Conservation (phyloP, 176 grass and related monocot genomes). For the Musa acuminata region DNA sequence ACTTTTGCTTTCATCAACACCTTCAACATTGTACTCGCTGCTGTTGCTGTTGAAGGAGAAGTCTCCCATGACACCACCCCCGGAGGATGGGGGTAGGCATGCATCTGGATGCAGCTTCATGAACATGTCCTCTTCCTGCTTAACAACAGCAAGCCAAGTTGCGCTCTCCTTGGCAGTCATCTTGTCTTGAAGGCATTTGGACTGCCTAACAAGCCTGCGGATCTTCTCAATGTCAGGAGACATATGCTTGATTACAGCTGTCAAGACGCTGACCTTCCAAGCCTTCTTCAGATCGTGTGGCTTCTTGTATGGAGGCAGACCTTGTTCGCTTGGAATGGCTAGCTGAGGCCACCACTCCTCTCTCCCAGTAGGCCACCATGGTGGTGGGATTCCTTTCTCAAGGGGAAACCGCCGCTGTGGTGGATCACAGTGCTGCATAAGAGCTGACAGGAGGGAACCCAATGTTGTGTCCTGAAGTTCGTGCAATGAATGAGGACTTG, state of each 20-base stretch:
- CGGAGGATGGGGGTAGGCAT: conserved; percentile 11
- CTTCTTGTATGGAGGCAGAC: conserved; percentile 80
- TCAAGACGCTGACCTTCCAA: conserved; percentile 87
- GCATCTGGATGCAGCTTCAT: conserved; percentile 43
- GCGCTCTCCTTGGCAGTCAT: conserved; percentile 90
- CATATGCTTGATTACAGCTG: conserved; percentile 87
- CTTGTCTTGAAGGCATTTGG: conserved; percentile 91
- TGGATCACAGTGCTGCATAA: conserved; percentile 94
- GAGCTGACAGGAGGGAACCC: conserved; percentile 71
- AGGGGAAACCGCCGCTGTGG: conserved; percentile 82
- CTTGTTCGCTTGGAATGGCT: conserved; percentile 41
- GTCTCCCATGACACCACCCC: not conserved
- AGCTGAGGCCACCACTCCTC: conserved; percentile 63
- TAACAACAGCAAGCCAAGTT: conserved; percentile 73
- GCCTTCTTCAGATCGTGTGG: conserved; percentile 97
- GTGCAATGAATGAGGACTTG: conserved; percentile 47
- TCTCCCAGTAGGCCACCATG: conserved; percentile 68
- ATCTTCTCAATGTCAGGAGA: conserved; percentile 79
- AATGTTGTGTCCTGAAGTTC: conserved; percentile 91
- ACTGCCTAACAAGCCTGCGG: conserved; percentile 70
- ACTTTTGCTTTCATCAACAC: conserved; percentile 20
- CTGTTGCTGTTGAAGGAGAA: conserved; percentile 39
- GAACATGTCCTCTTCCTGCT: conserved; percentile 71
- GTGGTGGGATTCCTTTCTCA: conserved; percentile 64
- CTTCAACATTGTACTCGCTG: conserved; percentile 60